These are phyloP conservation scores for Fusarium coffeatum DNA, from an alignment of 2,329 filamentous ascomycete species.

Conservation along the genomic window DNA sequence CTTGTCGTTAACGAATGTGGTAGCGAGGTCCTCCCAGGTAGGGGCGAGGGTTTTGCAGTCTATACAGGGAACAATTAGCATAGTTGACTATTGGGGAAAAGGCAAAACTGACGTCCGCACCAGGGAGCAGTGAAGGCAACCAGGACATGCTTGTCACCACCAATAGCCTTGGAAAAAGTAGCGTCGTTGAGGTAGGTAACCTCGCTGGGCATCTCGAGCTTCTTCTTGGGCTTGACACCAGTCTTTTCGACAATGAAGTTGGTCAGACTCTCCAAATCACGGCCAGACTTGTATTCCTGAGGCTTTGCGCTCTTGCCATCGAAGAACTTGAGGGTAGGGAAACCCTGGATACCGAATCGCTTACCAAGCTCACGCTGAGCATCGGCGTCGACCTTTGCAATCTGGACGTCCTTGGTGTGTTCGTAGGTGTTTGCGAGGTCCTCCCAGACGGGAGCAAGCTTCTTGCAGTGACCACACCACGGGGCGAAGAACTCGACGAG, in stretches of 20 bases:
- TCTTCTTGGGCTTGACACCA: conserved; percentile 81
- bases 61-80: conserved; percentile 53
- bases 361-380: conserved; percentile 85
- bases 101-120: conserved; percentile 86
- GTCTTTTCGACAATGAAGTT: conserved; percentile 89
- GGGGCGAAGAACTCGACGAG: conserved; percentile 98
- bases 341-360: conserved; percentile 90
- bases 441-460: conserved; percentile 92
- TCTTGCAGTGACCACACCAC: conserved; percentile 99
- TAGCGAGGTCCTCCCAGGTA: conserved; percentile 86
- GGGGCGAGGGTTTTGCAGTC: conserved; percentile 98
- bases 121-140: conserved; percentile 98
- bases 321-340: conserved; percentile 97
- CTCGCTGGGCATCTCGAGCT: conserved; percentile 76
- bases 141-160: conserved; percentile 87
- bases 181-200: conserved; percentile 84
- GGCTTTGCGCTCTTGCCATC: conserved; percentile 92
- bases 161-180: conserved; percentile 81
- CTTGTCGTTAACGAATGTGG: conserved; percentile 81
- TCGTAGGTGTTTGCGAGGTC: conserved; percentile 83
- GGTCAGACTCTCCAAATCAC: conserved; percentile 86
- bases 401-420: conserved; percentile 77
- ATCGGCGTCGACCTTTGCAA: conserved; percentile 97
- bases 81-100: neutral
- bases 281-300: conserved; percentile 84